Percentiles rank a stretch among this genome's conserved stretches.
Conservation (phyloP, 768 basidiomycete species). For the Harrya chromipes region DNA sequence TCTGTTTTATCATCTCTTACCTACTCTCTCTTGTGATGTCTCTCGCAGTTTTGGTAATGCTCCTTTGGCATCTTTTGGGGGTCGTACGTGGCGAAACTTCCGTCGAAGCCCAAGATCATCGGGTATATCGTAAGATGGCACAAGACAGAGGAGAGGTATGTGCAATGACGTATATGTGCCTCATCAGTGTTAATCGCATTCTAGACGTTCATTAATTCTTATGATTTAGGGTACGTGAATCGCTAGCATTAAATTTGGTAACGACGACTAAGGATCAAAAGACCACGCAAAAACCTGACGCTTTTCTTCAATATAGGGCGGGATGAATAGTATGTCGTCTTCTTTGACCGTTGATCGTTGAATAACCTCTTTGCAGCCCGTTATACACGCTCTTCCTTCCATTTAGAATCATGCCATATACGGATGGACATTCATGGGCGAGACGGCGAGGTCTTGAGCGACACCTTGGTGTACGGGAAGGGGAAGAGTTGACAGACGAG, state of each 20-base stretch:
- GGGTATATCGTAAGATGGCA: slow-evolving; percentile 69
- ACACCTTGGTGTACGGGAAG: slow-evolving; percentile 61
- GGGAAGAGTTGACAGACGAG: slow-evolving; percentile 90
- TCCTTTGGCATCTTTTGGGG: slow-evolving; percentile 69
- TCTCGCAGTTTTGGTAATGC: slow-evolving; percentile 71
- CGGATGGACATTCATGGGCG: slow-evolving; percentile 82
- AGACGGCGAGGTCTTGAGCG: slow-evolving; percentile 60
- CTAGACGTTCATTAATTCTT: slow-evolving; percentile 84
- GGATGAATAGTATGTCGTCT: slow-evolving; percentile 72
- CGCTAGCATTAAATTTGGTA: background rate
- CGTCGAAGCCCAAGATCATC: slow-evolving; percentile 88
- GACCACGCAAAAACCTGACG: slow-evolving; percentile 62
- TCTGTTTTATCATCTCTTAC: slow-evolving; percentile 71
- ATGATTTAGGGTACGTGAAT: slow-evolving; percentile 71
- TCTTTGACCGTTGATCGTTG: background rate
- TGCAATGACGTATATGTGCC: slow-evolving; percentile 1
- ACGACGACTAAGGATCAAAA: background rate
- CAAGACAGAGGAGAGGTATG: slow-evolving; percentile 65
- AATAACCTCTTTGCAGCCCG: slow-evolving; percentile 45
- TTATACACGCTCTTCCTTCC: slow-evolving; percentile 80
- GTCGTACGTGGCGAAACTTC: slow-evolving; percentile 76
- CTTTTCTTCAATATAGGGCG: slow-evolving; percentile 86
- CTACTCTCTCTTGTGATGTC: slow-evolving; percentile 74
- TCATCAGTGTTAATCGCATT: background rate
- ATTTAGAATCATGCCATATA: slow-evolving; percentile 72